Percentiles rank a stretch among this genome's conserved stretches.
phyloP scores from a whole-genome alignment of 2,329 filamentous ascomycete genomes.

The Incumbomyces lentus region DNA sequence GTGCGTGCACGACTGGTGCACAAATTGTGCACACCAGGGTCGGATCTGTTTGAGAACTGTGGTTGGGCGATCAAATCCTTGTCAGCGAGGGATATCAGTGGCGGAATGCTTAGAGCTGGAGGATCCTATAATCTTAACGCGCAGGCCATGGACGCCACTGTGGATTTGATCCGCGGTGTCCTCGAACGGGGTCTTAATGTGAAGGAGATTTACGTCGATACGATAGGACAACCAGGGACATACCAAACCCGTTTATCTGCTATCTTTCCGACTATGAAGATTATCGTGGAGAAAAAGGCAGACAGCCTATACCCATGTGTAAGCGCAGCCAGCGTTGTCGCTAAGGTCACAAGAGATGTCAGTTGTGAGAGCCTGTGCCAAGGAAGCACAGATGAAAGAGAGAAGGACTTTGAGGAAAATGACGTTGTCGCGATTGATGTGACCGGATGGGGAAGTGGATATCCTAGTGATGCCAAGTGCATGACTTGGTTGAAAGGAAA shows the following conservation, averaged over 20 bases:
- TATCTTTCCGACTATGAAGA: conserved; percentile 65
- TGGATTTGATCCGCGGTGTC: conserved; percentile 68
- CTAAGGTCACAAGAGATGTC: conserved; percentile 89
- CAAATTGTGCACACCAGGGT: conserved; percentile 56
- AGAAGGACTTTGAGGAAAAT: conserved; percentile 11
- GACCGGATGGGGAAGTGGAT: conserved; percentile 76
- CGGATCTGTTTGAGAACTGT: conserved; percentile 52
- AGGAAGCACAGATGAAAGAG: conserved; percentile 19
- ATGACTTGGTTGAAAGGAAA: conserved; percentile 70
- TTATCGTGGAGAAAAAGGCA: conserved; percentile 81
- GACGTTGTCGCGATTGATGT: conserved; percentile 21
- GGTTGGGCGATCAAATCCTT: conserved; percentile 78
- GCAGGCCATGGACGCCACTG: conserved; percentile 87
- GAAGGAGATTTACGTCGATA: conserved; percentile 87
- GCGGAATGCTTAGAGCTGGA: conserved; percentile 59
- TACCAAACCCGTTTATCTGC: conserved; percentile 79
- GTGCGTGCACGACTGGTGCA: conserved; percentile 64
- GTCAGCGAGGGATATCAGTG: conserved; percentile 71
- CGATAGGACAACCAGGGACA: conserved; percentile 68
- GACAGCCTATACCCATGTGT: conserved; percentile 88
- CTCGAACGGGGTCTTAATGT: conserved; percentile 70
- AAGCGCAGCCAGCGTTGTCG: conserved; percentile 84
- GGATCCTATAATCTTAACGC: conserved; percentile 81
- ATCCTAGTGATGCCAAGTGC: conserved; percentile 78
- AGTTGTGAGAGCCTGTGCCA: conserved; percentile 72